Evolutionary conservation across 108 stramenopile genomes (phyloP), one percentile per base, ranked within the genome.

Genomic region (Discostella stelligeroides): DNA sequence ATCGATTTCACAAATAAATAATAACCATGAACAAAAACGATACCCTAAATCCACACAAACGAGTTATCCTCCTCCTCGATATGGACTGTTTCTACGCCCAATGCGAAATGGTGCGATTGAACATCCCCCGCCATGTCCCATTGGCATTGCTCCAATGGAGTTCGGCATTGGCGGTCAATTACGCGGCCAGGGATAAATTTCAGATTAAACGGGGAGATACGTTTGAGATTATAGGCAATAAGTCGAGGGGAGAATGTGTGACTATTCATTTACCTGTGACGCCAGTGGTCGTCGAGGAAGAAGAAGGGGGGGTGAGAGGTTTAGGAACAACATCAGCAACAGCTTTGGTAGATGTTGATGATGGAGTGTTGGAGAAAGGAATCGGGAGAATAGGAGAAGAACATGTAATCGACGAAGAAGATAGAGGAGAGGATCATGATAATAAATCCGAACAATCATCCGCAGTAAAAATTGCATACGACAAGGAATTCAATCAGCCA

Each of bases 1-100:
- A n/a, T n/a, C n/a, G n/a, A n/a, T n/a, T n/a, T n/a, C n/a, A n/a
- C n/a, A n/a, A n/a, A n/a, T n/a, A n/a, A n/a, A n/a, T n/a, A n/a
- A n/a, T 25, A 28, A 54, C 10, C 1, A 13, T 15, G 53, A 54
- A 25, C 1, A 13, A 4, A 25, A 54, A 25, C 27, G 4, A 25
- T 0, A 53, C 20, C 29, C 47, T 8, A 18, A 25, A 69, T 29
- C 64, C 18, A 1, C 68, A 69, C 9, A 27, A 77, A 47, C 87
- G 92, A 28, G 80, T 90, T 17, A 70, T 95, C 6, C 68, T 95
- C 60, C 82, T 95, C 49, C 83, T 95, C 9, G 93, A 95, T 73
- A 82, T 95, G 88, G 93, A 95, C 72, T 92, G 90, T 57, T 95
- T 95, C 68, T 95, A 95, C 70, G 93, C 93, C 27, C 90, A 92